Evolutionary conservation across 2,329 filamentous ascomycete species (phyloP).

Genomic region (Calonectria henricotiae): DNA sequence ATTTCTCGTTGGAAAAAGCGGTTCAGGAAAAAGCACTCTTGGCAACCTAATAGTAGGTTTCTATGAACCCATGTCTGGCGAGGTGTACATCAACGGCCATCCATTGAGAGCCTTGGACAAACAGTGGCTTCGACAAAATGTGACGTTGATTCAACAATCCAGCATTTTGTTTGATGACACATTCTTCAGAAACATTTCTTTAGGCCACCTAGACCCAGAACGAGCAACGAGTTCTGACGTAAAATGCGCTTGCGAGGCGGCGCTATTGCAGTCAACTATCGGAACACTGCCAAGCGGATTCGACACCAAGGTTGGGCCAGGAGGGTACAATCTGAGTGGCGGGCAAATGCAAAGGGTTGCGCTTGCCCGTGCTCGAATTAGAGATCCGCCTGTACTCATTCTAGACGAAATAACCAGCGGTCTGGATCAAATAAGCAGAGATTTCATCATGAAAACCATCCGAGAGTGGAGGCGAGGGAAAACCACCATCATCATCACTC

Average conservation of each 20-base stretch:
- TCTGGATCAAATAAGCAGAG: slow-evolving; percentile 81
- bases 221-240: slow-evolving; percentile 71
- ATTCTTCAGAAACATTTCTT: slow-evolving; percentile 82
- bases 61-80: slow-evolving; percentile 78
- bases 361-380: slow-evolving; percentile 82
- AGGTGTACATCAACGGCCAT: slow-evolving; percentile 79
- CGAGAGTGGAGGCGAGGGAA: slow-evolving; percentile 83
- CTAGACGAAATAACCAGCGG: slow-evolving; percentile 93
- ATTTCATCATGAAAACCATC: slow-evolving; percentile 81
- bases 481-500: slow-evolving; percentile 94
- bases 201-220: slow-evolving; percentile 73
- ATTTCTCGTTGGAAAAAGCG: slow-evolving; percentile 89
- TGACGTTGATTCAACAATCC: slow-evolving; percentile 88
- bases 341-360: slow-evolving; percentile 89
- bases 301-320: slow-evolving; percentile 79
- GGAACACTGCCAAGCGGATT: slow-evolving; percentile 78
- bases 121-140: slow-evolving; percentile 82
- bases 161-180: slow-evolving; percentile 88
- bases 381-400: slow-evolving; percentile 86
- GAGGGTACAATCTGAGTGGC: slow-evolving; percentile 83
- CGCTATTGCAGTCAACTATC: slow-evolving; percentile 80
- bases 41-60: slow-evolving; percentile 85
- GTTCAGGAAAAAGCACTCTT: slow-evolving; percentile 93
- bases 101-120: slow-evolving; percentile 75
- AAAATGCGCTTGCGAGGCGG: slow-evolving; percentile 75